Evolutionary conservation across 345 rosid genomes (phyloP), one percentile per base, ranked within the genome.

Genomic region (Populus davidiana): DNA sequence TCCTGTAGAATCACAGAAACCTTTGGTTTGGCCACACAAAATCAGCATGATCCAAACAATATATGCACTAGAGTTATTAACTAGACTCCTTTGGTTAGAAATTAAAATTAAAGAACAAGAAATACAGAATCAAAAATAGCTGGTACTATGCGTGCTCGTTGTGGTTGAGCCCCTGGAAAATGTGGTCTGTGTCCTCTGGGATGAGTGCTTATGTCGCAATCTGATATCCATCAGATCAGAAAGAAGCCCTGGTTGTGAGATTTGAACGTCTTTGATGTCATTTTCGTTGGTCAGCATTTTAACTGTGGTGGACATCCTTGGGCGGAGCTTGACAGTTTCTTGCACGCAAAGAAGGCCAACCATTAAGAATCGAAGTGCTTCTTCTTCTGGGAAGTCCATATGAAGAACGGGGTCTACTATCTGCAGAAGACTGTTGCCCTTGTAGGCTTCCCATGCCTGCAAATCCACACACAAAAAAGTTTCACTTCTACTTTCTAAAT

Each of bases 291-390:
- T 78, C 83, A 89, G 50, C 84, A 86, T 84, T 75, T 82, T 82
- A 8, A 80, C 73, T 2, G 76, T 87, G 3, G 29, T 29, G 2
- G 94, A 85, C 90, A 91, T 89, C 59, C 70, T 52, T 4, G 92
- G 91, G 25, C 89, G 83, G 61, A 56, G 79, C 79, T 50, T 83
- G 52, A 85, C 87, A 16, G 67, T 83, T 84, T 91, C 91, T 78
- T 91, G 92, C 25, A 88, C 89, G 27, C 92, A 91, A 25, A 89
- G 84, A 16, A 89, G 81, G 7, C 92, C 84, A 14, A 91, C 87
- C 82, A 79, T 84, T 75, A 87, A 70, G 86, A 88, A 86, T 38
- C 76, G 65, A 50, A 76, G 9, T 1, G 84, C 90, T 72, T 86
- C 94, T 81, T 85, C 87, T 78, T 75, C 74, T 25, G 83, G 82